Base-by-base conservation (phyloP, 129 eudicot genomes). In the Chrysanthemum lavandulifolium region DNA sequence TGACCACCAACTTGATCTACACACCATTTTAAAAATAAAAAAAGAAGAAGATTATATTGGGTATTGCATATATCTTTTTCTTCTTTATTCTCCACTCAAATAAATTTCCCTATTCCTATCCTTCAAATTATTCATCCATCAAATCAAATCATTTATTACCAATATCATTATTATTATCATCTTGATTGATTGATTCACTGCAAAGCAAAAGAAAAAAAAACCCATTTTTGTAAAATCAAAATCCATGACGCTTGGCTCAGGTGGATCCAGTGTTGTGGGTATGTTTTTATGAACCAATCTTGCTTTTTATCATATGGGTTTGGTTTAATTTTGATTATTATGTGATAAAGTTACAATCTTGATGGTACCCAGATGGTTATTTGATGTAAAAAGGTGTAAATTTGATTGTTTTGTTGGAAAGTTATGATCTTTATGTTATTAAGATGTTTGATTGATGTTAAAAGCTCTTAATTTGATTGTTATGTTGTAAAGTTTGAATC, bases 261-360 rank as follows among this genome's bases (percentile, higher is more conserved):
- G 90, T 73, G 96, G 96, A 86, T 84, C 96, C 49, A 87, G 91
- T 77, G 85, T 90, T 69, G 96, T 90, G 23, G 96, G 96, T 90
- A 67, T 65, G 74, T 43, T 36, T 51, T 61, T 52, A 36, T 18
- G 7, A 4, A 21, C 29, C 10, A 68, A 67, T 60, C 54, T 76
- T 10, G 8, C 67, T 48, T 33, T 73, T 54, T 33, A 23, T 78
- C 49, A 19, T 52, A 11, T 45, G 55, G 33, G 58, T 53, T 40
- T 51, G 57, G 48, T 52, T n/a, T 36, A 69, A 25, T 29, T 69
- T 33, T 36, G 48, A 36, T 50, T 40, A 62, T 66, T 43, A 21
- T 67, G 43, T 11, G 45, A 31, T 19, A 13, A 27, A 63, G 11
- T 62, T 40, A 0, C 47, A 40, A 40, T 40, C 47, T 40, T 40